phyloP scores from a whole-genome alignment of 2,329 filamentous ascomycete genomes.

The Fusarium mexicanum region DNA sequence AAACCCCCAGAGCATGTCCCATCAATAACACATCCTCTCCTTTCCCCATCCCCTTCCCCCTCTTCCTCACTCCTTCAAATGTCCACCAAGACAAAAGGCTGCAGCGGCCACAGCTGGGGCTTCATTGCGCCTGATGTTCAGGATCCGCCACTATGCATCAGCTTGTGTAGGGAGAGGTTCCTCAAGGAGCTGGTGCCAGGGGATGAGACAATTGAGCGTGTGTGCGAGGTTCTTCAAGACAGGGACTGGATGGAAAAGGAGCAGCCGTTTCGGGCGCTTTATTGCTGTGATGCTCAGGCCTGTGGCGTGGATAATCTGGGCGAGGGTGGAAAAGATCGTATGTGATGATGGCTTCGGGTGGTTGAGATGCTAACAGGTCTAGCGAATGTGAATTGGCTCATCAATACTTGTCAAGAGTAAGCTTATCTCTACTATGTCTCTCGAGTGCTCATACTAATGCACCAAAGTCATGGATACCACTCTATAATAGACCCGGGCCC shows the following conservation, averaged over 20 bases:
- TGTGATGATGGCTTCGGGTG: constrained; percentile 21
- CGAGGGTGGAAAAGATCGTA: constrained; percentile 56
- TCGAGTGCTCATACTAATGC: constrained; percentile 4
- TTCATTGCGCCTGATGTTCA: constrained; percentile 43
- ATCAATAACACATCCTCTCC: not conserved
- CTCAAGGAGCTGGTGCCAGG: constrained; percentile 42
- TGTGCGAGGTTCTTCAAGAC: constrained; percentile 48
- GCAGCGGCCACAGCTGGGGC: constrained; percentile 43
- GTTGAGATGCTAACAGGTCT: constrained; percentile 19
- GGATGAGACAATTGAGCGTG: constrained; percentile 44
- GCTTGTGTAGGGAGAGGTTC: constrained; percentile 48
- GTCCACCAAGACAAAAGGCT: constrained; percentile 26
- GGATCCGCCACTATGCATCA: constrained; percentile 49
- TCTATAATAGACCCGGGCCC: constrained; percentile 42
- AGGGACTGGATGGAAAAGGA: constrained; percentile 38
- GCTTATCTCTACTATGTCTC: constrained; percentile 17
- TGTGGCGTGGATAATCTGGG: constrained; percentile 58
- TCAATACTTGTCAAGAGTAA: constrained; percentile 62
- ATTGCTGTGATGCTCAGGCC: constrained; percentile 61
- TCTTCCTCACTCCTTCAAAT: not conserved
- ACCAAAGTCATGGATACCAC: constrained; percentile 39
- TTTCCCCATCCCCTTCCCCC: not conserved
- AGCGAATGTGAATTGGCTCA: constrained; percentile 63
- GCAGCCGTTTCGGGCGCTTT: constrained; percentile 55
- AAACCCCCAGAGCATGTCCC: constrained; percentile 22